Evolutionary conservation across 441 rosid species (phyloP).

Genomic region (Populus trichocarpa): DNA sequence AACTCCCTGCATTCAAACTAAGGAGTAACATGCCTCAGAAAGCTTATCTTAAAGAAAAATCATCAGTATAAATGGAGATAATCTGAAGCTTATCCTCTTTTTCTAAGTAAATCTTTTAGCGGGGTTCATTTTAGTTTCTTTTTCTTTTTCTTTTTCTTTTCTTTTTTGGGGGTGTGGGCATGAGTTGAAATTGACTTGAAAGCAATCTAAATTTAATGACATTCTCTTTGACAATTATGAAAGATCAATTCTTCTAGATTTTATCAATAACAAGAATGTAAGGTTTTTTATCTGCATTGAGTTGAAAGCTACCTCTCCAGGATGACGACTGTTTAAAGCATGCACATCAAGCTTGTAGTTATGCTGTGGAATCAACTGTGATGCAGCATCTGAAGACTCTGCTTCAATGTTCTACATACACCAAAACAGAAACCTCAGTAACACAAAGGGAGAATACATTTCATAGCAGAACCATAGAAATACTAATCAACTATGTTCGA

Average conservation of each 20-base stretch:
- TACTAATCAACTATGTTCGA: neutral
- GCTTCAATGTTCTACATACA: conserved; percentile 71
- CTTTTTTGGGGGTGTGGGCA: too few relatives aligned
- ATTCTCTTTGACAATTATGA: too few relatives aligned
- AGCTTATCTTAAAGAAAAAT: conserved; percentile 9
- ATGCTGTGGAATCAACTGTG: conserved; percentile 89
- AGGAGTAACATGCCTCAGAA: conserved; percentile 35
- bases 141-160: neutral
- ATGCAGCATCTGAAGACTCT: conserved; percentile 58
- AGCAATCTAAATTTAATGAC: too few relatives aligned
- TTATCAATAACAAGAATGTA: conserved; percentile 1
- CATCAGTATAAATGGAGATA: neutral
- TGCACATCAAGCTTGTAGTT: conserved; percentile 96
- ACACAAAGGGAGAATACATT: neutral
- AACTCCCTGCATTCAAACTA: conserved; percentile 97
- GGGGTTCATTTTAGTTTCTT: neutral
- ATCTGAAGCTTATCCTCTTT: neutral
- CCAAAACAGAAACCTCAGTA: conserved; percentile 18
- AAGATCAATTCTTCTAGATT: neutral
- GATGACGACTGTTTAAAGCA: conserved; percentile 82
- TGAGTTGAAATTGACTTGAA: too few relatives aligned
- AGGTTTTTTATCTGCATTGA: neutral
- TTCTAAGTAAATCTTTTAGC: neutral
- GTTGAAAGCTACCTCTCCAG: conserved; percentile 73
- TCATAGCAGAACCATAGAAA: neutral